Evolutionary conservation across 495 filamentous ascomycete genomes (phyloP), one percentile per base, ranked within the genome.

Genomic region (Penicillium longicatenatum): DNA sequence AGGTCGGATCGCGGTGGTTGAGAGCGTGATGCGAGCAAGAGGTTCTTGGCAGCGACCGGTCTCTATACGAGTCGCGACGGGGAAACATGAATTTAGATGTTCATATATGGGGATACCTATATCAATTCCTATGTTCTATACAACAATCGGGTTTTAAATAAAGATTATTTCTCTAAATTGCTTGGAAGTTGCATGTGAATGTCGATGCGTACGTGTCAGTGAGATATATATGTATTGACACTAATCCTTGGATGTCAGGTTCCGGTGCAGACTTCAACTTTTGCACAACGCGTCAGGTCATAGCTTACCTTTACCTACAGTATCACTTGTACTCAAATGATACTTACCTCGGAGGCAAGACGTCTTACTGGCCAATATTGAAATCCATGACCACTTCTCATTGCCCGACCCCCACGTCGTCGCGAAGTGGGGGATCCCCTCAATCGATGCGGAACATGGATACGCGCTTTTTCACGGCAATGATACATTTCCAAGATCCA

Each of bases 1-100:
- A 45, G 22, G 42, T 49, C 24, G 45, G 46, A 30, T 51, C 20
- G 52, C 21, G 17, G 41, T 60, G 44, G 51, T 54, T 31, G 19
- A 33, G 52, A n/a, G 42, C 42, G 39, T 44, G 50, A 45, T 57
- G 49, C 50, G 35, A 43, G 33, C 43, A 31, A 45, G 52, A 52
- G 47, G 41, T 55, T 20, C 21, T 60, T 60, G 58, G 58, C 58
- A 46, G 41, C 42, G 19, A 45, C 37, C 24, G 24, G 39, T 39
- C 16, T 39, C 37, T 39, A 39, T 39, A 39, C 37, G 17, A n/a
- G 16, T 39, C 14, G 37, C 14, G 37, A 39, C 37, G 6, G 37
- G 14, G 14, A 16, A 17, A 11, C 37, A 39, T 35, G 31, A 35
- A 12, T 17, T 6, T n/a, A 6, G 37, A 39, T 39, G 37, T 12